Percentiles rank a stretch among this genome's conserved stretches.
Evolutionary conservation across 768 basidiomycete genomes (phyloP).

Genomic region (Lentinula raphanica): DNA sequence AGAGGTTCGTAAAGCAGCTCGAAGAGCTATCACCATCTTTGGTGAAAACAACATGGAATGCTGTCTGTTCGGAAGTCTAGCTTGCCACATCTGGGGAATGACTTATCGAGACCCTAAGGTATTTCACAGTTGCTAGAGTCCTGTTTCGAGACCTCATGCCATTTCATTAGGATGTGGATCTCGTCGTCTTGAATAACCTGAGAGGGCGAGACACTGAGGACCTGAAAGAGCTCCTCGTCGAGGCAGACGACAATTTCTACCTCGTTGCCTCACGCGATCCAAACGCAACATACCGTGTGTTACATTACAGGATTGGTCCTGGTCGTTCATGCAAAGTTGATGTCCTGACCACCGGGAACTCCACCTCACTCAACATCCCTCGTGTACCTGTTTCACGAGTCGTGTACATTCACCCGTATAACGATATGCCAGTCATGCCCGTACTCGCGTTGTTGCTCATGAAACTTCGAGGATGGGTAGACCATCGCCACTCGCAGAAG

Average conservation of each 20-base stretch:
- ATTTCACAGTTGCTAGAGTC: background rate
- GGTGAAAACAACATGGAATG: background rate
- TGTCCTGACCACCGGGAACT: conserved; percentile 22
- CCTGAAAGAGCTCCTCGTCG: conserved; percentile 1
- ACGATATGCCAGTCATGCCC: conserved; percentile 23
- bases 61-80: conserved; percentile 6
- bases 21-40: background rate
- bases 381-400: conserved; percentile 11
- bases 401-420: background rate
- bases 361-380: conserved; percentile 19
- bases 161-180: conserved; percentile 1
- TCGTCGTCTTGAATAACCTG: background rate
- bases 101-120: background rate
- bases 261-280: background rate
- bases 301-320: background rate
- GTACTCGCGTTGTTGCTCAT: conserved; percentile 23
- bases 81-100: conserved; percentile 5
- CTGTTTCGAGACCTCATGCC: background rate
- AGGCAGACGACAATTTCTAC: background rate
- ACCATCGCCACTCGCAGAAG: conserved; percentile 18
- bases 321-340: conserved; percentile 24
- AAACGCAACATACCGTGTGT: conserved; percentile 1
- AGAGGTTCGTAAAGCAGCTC: conserved; percentile 5
- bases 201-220: background rate
- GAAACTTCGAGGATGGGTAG: conserved; percentile 27